Conservation (phyloP, 1,284 basidiomycete species). For the Malassezia arunalokei region DNA sequence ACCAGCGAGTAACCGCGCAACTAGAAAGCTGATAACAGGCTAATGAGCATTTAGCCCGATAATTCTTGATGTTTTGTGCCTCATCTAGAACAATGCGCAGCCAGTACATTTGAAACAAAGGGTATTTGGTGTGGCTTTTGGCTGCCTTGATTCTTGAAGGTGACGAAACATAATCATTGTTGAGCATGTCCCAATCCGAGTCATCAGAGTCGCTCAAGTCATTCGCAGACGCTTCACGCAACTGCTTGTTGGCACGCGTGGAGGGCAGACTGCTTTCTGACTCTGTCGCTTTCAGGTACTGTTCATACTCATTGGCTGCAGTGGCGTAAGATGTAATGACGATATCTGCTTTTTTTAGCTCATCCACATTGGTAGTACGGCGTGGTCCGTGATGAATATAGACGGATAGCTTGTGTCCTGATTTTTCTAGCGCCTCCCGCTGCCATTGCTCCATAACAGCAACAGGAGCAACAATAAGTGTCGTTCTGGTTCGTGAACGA, state of each 20-base stretch:
- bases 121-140: slow-evolving; percentile 43
- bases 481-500: slow-evolving; percentile 15
- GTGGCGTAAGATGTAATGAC: slow-evolving; percentile 43
- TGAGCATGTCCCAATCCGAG: neutral
- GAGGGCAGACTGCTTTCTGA: neutral
- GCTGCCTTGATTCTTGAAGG: slow-evolving; percentile 27
- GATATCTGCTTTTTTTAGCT: slow-evolving; percentile 19
- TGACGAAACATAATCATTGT: neutral
- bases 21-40: slow-evolving; percentile 62
- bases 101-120: slow-evolving; percentile 71
- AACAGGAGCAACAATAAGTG: slow-evolving; percentile 45
- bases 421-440: slow-evolving; percentile 68
- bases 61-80: slow-evolving; percentile 94
- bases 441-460: slow-evolving; percentile 86
- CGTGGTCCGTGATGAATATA: slow-evolving; percentile 36
- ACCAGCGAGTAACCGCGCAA: slow-evolving; percentile 37
- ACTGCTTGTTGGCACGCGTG: neutral
- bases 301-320: slow-evolving; percentile 26
- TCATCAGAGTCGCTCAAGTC: neutral
- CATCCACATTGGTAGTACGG: slow-evolving; percentile 20
- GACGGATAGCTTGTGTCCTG: slow-evolving; percentile 43
- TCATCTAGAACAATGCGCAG: slow-evolving; percentile 83
- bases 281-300: slow-evolving; percentile 9
- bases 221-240: neutral
- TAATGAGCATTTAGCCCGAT: slow-evolving; percentile 62